phyloP scores from a whole-genome alignment of 805 yeast species.

The Myxozyma neglecta region DNA sequence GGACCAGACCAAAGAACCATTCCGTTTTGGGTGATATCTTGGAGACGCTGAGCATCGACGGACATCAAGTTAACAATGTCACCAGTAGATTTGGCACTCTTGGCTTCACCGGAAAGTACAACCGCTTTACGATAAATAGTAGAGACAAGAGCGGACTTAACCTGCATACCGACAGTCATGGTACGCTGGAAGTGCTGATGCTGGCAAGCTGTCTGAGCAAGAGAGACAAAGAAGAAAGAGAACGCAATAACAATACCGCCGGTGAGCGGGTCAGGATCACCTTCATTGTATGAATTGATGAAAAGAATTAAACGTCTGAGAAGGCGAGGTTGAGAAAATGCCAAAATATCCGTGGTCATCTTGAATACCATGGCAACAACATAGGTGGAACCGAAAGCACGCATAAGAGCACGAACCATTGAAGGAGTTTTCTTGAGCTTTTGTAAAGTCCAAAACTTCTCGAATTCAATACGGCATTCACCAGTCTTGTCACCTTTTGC shows the following conservation, averaged over 20 bases:
- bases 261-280: constrained; percentile 48
- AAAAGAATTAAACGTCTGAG: constrained; percentile 64
- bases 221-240: constrained; percentile 61
- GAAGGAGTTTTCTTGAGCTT: constrained; percentile 48
- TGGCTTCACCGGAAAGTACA: constrained; percentile 63
- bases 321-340: constrained; percentile 85
- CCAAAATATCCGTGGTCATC: constrained; percentile 69
- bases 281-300: constrained; percentile 49
- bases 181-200: constrained; percentile 63
- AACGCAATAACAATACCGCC: constrained; percentile 64
- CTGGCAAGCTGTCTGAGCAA: constrained; percentile 59
- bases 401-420: constrained; percentile 58
- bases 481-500: constrained; percentile 66
- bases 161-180: constrained; percentile 60
- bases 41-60: constrained; percentile 69
- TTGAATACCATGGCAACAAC: constrained; percentile 71
- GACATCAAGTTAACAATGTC: constrained; percentile 76
- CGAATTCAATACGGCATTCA: constrained; percentile 52
- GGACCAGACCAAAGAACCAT: constrained; percentile 92
- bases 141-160: constrained; percentile 65
- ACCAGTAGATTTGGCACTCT: constrained; percentile 63
- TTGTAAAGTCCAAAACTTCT: constrained; percentile 62
- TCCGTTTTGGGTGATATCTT: constrained; percentile 68
- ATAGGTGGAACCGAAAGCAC: constrained; percentile 74
- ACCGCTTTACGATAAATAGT: constrained; percentile 71